phyloP scores from a whole-genome alignment of 2,329 filamentous ascomycete genomes.

The Lomentospora prolificans region DNA sequence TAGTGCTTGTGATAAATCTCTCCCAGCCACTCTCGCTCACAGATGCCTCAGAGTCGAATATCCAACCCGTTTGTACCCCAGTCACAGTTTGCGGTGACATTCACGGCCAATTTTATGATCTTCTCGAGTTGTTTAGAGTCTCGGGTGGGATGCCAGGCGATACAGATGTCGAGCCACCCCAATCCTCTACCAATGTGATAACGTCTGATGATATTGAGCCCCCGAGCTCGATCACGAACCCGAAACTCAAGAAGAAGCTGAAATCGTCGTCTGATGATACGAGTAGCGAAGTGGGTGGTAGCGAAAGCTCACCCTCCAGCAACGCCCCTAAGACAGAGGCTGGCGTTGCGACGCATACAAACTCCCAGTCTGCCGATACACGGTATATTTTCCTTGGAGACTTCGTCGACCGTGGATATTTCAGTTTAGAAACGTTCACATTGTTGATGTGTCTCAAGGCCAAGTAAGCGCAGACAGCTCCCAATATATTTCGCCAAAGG shows the following conservation, averaged over 20 bases:
- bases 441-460: constrained; percentile 90
- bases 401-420: constrained; percentile 95
- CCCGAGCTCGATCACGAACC: constrained; percentile 77
- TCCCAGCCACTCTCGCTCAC: background rate
- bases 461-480: constrained; percentile 29
- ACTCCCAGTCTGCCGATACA: constrained; percentile 40
- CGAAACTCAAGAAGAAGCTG: constrained; percentile 79
- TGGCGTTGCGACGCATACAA: constrained; percentile 24
- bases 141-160: constrained; percentile 94
- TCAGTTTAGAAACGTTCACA: constrained; percentile 96
- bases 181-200: constrained; percentile 64
- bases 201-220: constrained; percentile 89
- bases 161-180: constrained; percentile 56
- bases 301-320: constrained; percentile 38
- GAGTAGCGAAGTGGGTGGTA: constrained; percentile 36
- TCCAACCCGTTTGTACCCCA: constrained; percentile 92
- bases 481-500: no score
- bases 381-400: constrained; percentile 64
- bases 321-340: constrained; percentile 25
- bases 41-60: constrained; percentile 70
- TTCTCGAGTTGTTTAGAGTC: constrained; percentile 92
- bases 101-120: constrained; percentile 96
- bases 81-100: constrained; percentile 98
- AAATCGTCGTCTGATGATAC: constrained; percentile 44
- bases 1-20: constrained; percentile 14